These are phyloP conservation scores for Hymenoscyphus repandus DNA, from an alignment of 2,329 filamentous ascomycete genomes.

Conservation along the genomic window DNA sequence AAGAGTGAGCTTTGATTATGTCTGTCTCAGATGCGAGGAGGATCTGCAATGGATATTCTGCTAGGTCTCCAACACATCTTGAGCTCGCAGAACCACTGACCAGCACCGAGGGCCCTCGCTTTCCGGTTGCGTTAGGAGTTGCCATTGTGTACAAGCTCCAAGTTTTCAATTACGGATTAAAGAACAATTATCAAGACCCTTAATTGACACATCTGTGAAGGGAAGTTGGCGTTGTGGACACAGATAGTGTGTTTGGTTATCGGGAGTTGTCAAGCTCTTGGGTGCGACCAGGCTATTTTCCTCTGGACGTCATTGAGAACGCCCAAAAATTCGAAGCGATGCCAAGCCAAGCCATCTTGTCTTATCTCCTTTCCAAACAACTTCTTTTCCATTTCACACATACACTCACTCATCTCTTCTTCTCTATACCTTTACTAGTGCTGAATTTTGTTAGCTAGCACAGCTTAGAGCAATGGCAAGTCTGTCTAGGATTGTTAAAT, in stretches of 20 bases:
- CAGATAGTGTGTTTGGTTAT: no score
- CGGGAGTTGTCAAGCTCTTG: no score
- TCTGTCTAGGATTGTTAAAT: no score
- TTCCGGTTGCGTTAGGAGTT: constrained; percentile 29
- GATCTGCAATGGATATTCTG: background rate
- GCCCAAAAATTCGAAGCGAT: background rate
- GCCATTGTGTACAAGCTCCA: constrained; percentile 18
- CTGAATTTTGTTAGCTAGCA: background rate
- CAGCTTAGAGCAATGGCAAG: no score
- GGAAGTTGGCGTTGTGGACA: background rate
- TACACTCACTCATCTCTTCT: background rate
- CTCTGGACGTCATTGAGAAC: background rate
- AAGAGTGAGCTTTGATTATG: constrained; percentile 2
- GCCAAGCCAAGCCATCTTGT: background rate
- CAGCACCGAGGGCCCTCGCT: constrained; percentile 56
- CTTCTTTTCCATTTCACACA: background rate
- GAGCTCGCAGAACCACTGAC: constrained; percentile 35
- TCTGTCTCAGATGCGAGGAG: background rate
- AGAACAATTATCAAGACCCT: background rate
- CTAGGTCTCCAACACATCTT: background rate
- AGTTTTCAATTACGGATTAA: background rate
- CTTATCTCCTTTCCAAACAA: background rate
- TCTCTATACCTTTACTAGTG: background rate
- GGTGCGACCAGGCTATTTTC: no score
- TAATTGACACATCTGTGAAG: constrained; percentile 5